Base-by-base conservation (phyloP, 208 protist species). In the Leishmania tarentolae region DNA sequence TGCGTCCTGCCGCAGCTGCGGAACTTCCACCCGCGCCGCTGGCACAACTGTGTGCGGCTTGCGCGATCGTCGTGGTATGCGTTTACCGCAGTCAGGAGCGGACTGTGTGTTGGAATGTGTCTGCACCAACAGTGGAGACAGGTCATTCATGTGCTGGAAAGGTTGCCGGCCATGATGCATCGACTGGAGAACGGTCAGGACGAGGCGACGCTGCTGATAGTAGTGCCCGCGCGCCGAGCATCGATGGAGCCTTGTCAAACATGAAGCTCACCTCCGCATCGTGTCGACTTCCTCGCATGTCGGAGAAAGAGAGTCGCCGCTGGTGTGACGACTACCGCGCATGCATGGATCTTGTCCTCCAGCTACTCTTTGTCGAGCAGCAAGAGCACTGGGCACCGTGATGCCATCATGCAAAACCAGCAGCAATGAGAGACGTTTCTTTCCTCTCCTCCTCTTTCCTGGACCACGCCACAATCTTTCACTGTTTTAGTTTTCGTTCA, bases 321-420 rank as follows among this genome's bases (percentile, higher is more conserved):
- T 53, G 63, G 21, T 37, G 19, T 21, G 35, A 68, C 21, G 37
- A 74, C 42, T 82, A 79, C 63, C 46, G 53, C 11, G 50, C 57
- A 24, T 85, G 82, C 35, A 78, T 85, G 76, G 59, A 82, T 35
- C 70, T 85, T 0, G 73, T 85, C 31, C 44, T 82, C 53, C 61
- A 85, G 37, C 63, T 85, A 1, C 69, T 85, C 11, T 73, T 85
- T 28, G 70, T 72, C 3, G 82, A 85, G 61, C 82, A 85, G 63
- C 63, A 79, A 28, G 47, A 53, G 35, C 76, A 50, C 71, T 78
- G 42, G 61, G 28, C 11, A 31, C 7, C 21, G 44, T 57, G 52
- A 66, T 1, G 40, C 40, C 56, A 47, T 40, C 46, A 37, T n/a
- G 19, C 6, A 50, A 28, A 37, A 44, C 21, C 7, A 28, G 7